Evolutionary conservation across 140 eudicot genomes (phyloP), one percentile per base, ranked within the genome.

Genomic region (Bidens hawaiensis): DNA sequence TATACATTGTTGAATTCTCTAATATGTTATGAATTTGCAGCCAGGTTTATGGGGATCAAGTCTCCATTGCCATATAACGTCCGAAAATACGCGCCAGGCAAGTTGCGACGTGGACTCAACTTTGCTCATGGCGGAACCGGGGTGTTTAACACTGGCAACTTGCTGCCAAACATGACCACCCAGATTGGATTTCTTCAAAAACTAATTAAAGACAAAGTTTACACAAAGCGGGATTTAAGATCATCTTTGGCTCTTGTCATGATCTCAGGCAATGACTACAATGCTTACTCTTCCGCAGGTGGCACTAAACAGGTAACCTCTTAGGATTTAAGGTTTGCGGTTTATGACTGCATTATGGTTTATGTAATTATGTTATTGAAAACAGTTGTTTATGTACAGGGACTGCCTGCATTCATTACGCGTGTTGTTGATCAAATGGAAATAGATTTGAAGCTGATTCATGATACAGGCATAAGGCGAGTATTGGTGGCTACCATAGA

Each of bases 41-140:
- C 98, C 28, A 80, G 67, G 46, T 87, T 51, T 57, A 33, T 84
- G 73, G 96, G 93, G 46, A 33, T 84, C 19, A 85, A 72, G 68
- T 70, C 98, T 42, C 98, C 98, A 2, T 19, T 82, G 50, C 75
- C 98, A 2, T 87, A 91, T 75, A 66, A 40, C 60, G 78, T 78
- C 85, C 73, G 72, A 40, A 72, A 82, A 55, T 59, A 24, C 21
- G 84, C 57, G 4, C 53, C 56, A 2, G 68, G 62, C 1, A 67
- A 66, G 30, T 21, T 77, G 67, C 65, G 56, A 0, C 10, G 27
- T 12, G 98, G 98, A 41, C 65, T 91, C 62, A 91, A 91, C 57
- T 91, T 91, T 26, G 98, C 98, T 0, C 76, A 26, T 49, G 98
- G 96, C 53, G 98, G 98, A 27, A 91, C 95, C 0, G 98, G 98